Conservation (phyloP, 164 flowering plant species). For the Macadamia integrifolia region DNA sequence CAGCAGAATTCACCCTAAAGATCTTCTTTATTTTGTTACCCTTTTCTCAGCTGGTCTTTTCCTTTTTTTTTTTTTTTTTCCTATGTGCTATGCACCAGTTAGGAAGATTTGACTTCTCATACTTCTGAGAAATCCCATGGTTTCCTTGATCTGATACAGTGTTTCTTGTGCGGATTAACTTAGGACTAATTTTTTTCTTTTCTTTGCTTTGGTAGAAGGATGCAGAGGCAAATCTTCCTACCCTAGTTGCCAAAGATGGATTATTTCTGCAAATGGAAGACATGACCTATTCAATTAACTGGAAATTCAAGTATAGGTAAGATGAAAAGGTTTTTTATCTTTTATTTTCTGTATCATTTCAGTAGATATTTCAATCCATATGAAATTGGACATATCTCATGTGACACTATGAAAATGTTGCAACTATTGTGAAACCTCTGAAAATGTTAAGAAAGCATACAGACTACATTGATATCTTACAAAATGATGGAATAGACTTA, state of each 20-base stretch:
- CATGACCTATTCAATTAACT: slow-evolving; percentile 13
- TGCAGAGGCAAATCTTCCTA: slow-evolving; percentile 33
- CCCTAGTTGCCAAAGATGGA: slow-evolving; percentile 24
- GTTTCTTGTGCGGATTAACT: not conserved
- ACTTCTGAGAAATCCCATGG: not conserved
- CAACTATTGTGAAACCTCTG: no score
- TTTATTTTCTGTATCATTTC: not conserved
- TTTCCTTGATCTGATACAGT: not conserved
- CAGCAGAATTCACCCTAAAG: not conserved
- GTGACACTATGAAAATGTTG: no score
- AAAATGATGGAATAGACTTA: no score
- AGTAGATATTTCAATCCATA: no score
- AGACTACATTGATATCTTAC: no score
- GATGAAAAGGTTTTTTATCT: not conserved
- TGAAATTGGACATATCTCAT: no score
- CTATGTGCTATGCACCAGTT: not conserved
- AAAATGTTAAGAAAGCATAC: no score
- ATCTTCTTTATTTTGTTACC: not conserved
- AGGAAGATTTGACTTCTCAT: not conserved
- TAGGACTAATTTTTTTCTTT: not conserved
- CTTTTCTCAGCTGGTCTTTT: not conserved
- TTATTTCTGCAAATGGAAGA: slow-evolving; percentile 25
- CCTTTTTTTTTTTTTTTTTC: not conserved
- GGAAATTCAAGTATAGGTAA: slow-evolving; percentile 33
- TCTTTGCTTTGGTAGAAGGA: slow-evolving; percentile 22